Conservation (phyloP, 441 rosid genomes). For the Jatropha podagrica region DNA sequence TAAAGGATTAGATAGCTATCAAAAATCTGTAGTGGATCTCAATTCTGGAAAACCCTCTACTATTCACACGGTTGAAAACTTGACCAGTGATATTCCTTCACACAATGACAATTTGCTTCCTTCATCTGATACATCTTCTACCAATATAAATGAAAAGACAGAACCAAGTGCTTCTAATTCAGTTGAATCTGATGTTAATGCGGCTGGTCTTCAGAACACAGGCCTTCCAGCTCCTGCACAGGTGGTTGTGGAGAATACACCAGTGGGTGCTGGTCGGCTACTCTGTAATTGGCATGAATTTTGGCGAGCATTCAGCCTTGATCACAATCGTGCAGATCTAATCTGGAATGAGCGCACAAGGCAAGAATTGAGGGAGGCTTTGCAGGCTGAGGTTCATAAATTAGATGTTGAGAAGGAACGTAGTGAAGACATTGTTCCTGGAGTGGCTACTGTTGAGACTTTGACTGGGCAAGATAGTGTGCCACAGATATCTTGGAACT, state of each 20-base stretch:
- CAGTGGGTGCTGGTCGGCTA: conserved; percentile 97
- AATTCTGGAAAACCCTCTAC: conserved; percentile 45
- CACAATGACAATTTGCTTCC: conserved; percentile 57
- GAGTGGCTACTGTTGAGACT: conserved; percentile 53
- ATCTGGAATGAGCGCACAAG: conserved; percentile 99
- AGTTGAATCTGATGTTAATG: conserved; percentile 48
- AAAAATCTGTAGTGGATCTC: conserved; percentile 45
- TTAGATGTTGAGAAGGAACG: conserved; percentile 98
- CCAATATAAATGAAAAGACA: conserved; percentile 41
- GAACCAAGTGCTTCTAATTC: conserved; percentile 52
- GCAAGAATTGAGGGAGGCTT: conserved; percentile 96
- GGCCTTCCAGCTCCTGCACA: conserved; percentile 97
- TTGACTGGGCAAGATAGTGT: conserved; percentile 71
- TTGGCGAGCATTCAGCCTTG: conserved; percentile 99
- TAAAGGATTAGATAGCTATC: conserved; percentile 52
- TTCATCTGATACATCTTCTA: conserved; percentile 40
- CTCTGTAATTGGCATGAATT: conserved; percentile 97
- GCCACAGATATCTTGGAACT: conserved; percentile 98
- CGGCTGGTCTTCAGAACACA: conserved; percentile 46
- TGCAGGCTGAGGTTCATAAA: conserved; percentile 98
- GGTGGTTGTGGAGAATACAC: conserved; percentile 91
- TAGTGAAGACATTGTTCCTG: conserved; percentile 93
- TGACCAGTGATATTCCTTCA: conserved; percentile 40
- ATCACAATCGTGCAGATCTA: conserved; percentile 99
- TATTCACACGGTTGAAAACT: conserved; percentile 51